Evolutionary conservation across 371 early-diverging fungal genomes (phyloP).

Genomic region (Syncephalastrum racemosum): DNA sequence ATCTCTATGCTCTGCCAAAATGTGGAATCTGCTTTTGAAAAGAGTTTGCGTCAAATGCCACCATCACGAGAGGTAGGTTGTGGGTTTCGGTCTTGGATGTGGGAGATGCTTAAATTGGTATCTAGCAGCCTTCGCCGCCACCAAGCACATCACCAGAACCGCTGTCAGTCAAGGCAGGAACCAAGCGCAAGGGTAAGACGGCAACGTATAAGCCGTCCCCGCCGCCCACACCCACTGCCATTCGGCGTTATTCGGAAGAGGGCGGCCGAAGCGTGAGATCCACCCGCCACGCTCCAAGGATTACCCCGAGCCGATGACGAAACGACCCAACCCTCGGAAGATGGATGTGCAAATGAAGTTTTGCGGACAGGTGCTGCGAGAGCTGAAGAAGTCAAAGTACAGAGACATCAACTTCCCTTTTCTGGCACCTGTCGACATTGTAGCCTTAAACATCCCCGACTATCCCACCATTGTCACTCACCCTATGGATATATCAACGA

Average conservation of each 20-base stretch:
- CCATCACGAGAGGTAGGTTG: constrained; percentile 28
- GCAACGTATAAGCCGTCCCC: constrained; percentile 13
- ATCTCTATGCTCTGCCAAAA: constrained; percentile 73
- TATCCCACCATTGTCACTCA: constrained; percentile 91
- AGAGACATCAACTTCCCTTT: constrained; percentile 75
- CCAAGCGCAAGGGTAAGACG: constrained; percentile 14
- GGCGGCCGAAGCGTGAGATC: constrained; percentile 67
- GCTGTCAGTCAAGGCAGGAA: constrained; percentile 7
- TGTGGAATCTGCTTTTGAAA: constrained; percentile 72
- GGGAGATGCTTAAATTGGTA: too few species aligned
- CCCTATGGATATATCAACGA: constrained; percentile 98
- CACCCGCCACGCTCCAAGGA: constrained; percentile 66
- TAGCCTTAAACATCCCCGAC: constrained; percentile 87
- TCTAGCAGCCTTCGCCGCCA: constrained; percentile 11
- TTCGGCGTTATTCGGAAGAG: constrained; percentile 41
- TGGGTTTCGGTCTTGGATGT: too few species aligned
- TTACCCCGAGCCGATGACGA: constrained; percentile 39
- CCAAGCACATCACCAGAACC: constrained; percentile 11
- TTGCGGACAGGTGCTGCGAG: constrained; percentile 68
- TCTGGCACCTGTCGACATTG: constrained; percentile 89
- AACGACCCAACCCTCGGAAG: constrained; percentile 48
- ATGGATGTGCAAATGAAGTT: constrained; percentile 63
- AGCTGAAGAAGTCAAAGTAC: constrained; percentile 74
- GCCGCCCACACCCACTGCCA: constrained; percentile 17
- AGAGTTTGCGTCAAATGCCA: constrained; percentile 68